A percentile compares a stretch with the other conserved stretches of the same genome.
Conservation (phyloP, 805 yeast species). For the Saccharomycodes ludwigii region DNA sequence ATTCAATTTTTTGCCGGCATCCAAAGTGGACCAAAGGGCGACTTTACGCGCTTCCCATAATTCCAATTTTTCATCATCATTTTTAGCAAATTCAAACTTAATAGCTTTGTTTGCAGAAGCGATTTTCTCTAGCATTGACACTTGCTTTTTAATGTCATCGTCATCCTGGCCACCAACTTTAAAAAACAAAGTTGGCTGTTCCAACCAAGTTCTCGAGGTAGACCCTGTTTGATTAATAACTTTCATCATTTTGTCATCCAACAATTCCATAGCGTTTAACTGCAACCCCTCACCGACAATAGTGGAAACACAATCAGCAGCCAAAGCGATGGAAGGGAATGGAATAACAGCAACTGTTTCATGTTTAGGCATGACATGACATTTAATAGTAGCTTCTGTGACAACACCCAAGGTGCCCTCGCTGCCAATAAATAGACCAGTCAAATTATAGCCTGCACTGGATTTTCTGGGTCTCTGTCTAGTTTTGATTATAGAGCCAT, state of each 20-base stretch:
- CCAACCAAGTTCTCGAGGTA: conserved; percentile 39
- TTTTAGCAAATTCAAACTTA: conserved; percentile 51
- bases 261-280: conserved; percentile 62
- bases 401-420: conserved; percentile 75
- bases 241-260: conserved; percentile 63
- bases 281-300: conserved; percentile 50
- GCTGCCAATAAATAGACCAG: conserved; percentile 61
- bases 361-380: conserved; percentile 49
- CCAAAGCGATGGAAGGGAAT: conserved; percentile 56
- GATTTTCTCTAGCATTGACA: conserved; percentile 35
- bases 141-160: conserved; percentile 30
- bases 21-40: conserved; percentile 51
- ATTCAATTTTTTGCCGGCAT: conserved; percentile 42
- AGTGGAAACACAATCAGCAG: conserved; percentile 55
- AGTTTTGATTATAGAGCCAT: conserved; percentile 68
- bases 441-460: conserved; percentile 69
- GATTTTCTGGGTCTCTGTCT: conserved; percentile 65
- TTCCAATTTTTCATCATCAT: conserved; percentile 49
- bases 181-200: conserved; percentile 49
- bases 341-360: conserved; percentile 62
- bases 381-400: conserved; percentile 62
- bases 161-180: conserved; percentile 46
- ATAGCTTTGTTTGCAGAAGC: conserved; percentile 42
- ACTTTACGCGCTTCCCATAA: conserved; percentile 71
- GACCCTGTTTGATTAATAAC: conserved; percentile 48